Percentiles rank a stretch among this genome's conserved stretches.
These are phyloP conservation scores for Pseudogymnoascus sp. DNA, from an alignment of 2,329 filamentous ascomycete species.

Conservation along the genomic window DNA sequence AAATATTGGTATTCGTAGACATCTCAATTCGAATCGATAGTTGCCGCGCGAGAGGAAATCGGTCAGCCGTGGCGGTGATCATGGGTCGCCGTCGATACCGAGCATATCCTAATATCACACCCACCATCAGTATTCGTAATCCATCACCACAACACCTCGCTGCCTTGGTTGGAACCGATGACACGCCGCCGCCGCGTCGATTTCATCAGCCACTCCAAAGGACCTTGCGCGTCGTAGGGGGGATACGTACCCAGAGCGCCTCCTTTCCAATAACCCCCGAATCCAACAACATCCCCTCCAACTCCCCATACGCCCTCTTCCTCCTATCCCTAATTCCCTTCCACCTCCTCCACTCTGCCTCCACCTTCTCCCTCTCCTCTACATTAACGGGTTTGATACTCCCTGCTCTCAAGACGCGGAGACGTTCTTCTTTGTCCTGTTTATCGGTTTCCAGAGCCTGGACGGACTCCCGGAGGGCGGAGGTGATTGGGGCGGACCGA, in stretches of 20 bases:
- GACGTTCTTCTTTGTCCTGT: slow-evolving; percentile 29
- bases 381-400: slow-evolving; percentile 36
- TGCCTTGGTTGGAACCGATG: not conserved
- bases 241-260: slow-evolving; percentile 38
- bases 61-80: not conserved
- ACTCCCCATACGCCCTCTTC: slow-evolving; percentile 23
- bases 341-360: slow-evolving; percentile 39
- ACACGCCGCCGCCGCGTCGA: not conserved
- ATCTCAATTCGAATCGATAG: not conserved
- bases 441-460: slow-evolving; percentile 37
- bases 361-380: slow-evolving; percentile 38
- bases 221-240: not conserved
- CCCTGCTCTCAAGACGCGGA: slow-evolving; percentile 33
- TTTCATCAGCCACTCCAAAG: not conserved
- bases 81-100: slow-evolving; percentile 1
- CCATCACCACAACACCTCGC: not conserved
- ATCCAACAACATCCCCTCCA: slow-evolving; percentile 36
- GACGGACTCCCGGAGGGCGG: slow-evolving; percentile 39
- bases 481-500: slow-evolving; percentile 38
- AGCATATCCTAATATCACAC: slow-evolving; percentile 2
- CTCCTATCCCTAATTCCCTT: slow-evolving; percentile 23
- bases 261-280: slow-evolving; percentile 31
- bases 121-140: not conserved
- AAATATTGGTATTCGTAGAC: not conserved
- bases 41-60: not conserved